Conservation (phyloP, 129 eudicot species). For the Erigeron canadensis region DNA sequence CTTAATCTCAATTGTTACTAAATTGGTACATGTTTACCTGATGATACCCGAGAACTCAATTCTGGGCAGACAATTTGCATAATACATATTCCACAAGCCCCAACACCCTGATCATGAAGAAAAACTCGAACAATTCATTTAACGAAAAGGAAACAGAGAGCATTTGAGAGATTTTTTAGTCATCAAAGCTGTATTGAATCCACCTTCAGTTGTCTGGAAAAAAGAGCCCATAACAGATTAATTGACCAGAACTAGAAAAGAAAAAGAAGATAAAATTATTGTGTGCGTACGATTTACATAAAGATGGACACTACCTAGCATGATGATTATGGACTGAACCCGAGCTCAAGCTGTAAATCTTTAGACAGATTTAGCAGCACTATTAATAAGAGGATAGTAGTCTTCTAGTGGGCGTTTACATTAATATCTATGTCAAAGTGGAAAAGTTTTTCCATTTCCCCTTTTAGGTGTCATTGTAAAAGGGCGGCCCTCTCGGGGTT, state of each 20-base stretch:
- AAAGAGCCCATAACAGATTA: neutral
- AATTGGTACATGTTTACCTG: neutral
- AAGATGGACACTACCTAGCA: conserved; percentile 29
- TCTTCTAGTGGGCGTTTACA: conserved; percentile 9
- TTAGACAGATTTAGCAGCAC: neutral
- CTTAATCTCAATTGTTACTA: neutral
- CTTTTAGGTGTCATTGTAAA: conserved; percentile 35
- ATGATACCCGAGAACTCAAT: conserved; percentile 4
- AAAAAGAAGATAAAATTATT: too few relatives aligned
- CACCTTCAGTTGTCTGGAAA: neutral
- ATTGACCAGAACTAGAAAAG: neutral
- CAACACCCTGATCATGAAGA: neutral
- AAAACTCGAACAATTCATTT: neutral
- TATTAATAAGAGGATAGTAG: too few relatives aligned
- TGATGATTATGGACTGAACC: conserved; percentile 16
- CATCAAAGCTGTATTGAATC: too few relatives aligned
- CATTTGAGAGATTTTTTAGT: too few relatives aligned
- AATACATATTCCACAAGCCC: conserved; percentile 16
- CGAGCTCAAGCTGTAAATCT: conserved; percentile 11
- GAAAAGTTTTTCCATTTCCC: conserved; percentile 13
- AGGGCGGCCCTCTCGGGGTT: conserved; percentile 74
- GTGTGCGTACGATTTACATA: neutral
- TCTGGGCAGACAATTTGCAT: conserved; percentile 5
- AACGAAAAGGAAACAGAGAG: neutral
- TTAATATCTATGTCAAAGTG: conserved; percentile 37